Base-by-base conservation (phyloP, 306 rosid species). In the Cicer judaicum region DNA sequence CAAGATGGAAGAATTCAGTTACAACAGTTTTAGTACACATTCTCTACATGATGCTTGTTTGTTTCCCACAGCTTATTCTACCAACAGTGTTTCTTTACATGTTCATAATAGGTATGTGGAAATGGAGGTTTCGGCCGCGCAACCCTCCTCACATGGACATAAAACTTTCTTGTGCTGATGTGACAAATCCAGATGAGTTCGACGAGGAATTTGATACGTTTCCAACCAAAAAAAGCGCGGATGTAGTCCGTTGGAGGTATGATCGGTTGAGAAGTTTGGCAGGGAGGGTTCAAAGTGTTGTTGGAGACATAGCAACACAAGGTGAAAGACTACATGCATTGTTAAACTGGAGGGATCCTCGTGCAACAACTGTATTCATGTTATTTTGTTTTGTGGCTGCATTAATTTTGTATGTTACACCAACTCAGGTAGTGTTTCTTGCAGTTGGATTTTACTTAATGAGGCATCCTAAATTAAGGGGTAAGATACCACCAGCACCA, bases 261-360 rank as follows among this genome's bases (percentile, higher is more conserved):
- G 99, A 95, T 39, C 82, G 99, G 48, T 56, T 95, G 76, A 89
- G 99, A 72, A 85, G 87, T 42, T 78, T 95, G 10, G 96, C 98
- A 0, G 99, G 99, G 48, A 90, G 73, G 68, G 92, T 95, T 64
- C 99, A 95, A 65, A 87, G 87, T 15, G 96, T 92, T 65, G 96
- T 90, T 4, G 99, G 99, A 34, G 96, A 95, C 34, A 79, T 94
- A 21, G 99, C 97, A 11, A 78, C 95, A 1, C 99, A 94, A 79
- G 96, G 96, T 49, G 99, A 94, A 77, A 88, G 99, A 53, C 14
- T 90, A 1, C 88, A 88, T 15, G 94, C 97, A 4, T 89, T 94
- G 39, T 68, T 94, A 21, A 94, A 82, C 82, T 94, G 99, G 99
- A 81, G 97, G 64, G 99, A 94, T 82, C 91, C 97, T 48, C 95